Percentiles rank a stretch among this genome's conserved stretches.
Evolutionary conservation across 2,329 filamentous ascomycete species (phyloP).

Genomic region (Diplocarpon rosae): DNA sequence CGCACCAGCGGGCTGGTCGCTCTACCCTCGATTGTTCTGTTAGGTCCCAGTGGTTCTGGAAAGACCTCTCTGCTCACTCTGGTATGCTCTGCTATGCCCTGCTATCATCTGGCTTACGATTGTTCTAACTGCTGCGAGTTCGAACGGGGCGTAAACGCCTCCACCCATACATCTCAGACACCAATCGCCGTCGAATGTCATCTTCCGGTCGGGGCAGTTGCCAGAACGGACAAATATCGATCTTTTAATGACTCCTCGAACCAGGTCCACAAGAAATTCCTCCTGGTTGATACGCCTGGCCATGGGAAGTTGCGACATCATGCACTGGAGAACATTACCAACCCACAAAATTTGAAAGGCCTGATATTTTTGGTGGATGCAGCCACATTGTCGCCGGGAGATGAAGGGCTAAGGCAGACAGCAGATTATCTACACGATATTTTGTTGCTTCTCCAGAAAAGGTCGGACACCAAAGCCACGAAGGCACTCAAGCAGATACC

Average conservation of each 20-base stretch:
- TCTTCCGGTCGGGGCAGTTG: conserved; percentile 39
- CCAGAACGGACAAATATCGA: conserved; percentile 51
- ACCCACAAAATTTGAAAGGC: conserved; percentile 47
- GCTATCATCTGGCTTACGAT: not conserved
- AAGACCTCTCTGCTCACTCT: conserved; percentile 85
- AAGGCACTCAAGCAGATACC: conserved; percentile 52
- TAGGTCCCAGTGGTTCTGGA: conserved; percentile 72
- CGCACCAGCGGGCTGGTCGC: conserved; percentile 52
- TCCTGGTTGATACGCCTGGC: conserved; percentile 81
- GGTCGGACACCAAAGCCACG: conserved; percentile 41
- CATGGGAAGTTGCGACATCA: conserved; percentile 83
- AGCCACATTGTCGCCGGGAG: conserved; percentile 46
- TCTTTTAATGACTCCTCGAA: conserved; percentile 52
- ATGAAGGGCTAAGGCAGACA: conserved; percentile 55
- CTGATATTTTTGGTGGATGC: conserved; percentile 88
- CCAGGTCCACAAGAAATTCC: conserved; percentile 53
- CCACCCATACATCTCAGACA: conserved; percentile 50
- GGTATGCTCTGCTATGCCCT: conserved; percentile 30
- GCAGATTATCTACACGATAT: conserved; percentile 84
- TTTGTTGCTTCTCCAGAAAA: conserved; percentile 71
- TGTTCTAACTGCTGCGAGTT: conserved; percentile 28
- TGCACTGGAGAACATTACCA: conserved; percentile 43
- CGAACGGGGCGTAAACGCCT: conserved; percentile 38
- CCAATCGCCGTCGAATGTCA: conserved; percentile 44
- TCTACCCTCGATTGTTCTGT: conserved; percentile 66